Evolutionary conservation across 345 rosid species (phyloP).

Genomic region (Acer campestre): DNA sequence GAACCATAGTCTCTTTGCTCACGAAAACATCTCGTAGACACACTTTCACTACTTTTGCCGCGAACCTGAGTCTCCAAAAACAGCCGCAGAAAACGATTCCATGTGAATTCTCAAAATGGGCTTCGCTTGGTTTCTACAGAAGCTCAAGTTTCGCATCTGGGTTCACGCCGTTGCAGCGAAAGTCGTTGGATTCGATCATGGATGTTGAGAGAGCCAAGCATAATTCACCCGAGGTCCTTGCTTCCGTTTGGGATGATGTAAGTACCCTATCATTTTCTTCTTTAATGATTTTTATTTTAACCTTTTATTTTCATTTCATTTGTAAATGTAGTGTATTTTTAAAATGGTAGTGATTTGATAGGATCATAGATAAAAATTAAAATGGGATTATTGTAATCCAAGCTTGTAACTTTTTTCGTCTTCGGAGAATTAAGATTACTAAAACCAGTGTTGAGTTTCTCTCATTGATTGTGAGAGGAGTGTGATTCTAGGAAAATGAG

Average conservation of each 20-base stretch:
- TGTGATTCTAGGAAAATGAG: too few relatives aligned
- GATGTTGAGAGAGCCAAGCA: slow-evolving; percentile 70
- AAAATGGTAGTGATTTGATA: not conserved
- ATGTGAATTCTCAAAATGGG: slow-evolving; percentile 56
- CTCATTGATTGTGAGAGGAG: too few relatives aligned
- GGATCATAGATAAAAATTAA: not conserved
- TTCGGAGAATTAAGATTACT: too few relatives aligned
- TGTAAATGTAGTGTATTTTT: not conserved
- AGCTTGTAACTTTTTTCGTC: too few relatives aligned
- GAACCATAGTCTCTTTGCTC: slow-evolving; percentile 11
- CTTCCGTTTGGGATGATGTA: slow-evolving; percentile 91
- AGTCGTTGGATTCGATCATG: slow-evolving; percentile 86
- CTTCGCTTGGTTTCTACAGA: slow-evolving; percentile 67
- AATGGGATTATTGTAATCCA: not conserved
- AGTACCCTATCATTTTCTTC: slow-evolving; percentile 31
- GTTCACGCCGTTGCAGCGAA: slow-evolving; percentile 76
- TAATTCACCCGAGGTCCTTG: slow-evolving; percentile 74
- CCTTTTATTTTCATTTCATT: not conserved
- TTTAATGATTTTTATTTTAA: not conserved
- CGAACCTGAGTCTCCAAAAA: slow-evolving; percentile 18
- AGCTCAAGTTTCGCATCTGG: slow-evolving; percentile 81
- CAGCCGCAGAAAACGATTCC: slow-evolving; percentile 41
- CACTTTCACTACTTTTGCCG: slow-evolving; percentile 31
- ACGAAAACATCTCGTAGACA: slow-evolving; percentile 14
- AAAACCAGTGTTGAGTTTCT: too few relatives aligned